Percentiles rank a stretch among this genome's conserved stretches.
These are phyloP conservation scores for Talaromyces pinophilus DNA, from an alignment of 2,329 filamentous ascomycete genomes.

Conservation along the genomic window DNA sequence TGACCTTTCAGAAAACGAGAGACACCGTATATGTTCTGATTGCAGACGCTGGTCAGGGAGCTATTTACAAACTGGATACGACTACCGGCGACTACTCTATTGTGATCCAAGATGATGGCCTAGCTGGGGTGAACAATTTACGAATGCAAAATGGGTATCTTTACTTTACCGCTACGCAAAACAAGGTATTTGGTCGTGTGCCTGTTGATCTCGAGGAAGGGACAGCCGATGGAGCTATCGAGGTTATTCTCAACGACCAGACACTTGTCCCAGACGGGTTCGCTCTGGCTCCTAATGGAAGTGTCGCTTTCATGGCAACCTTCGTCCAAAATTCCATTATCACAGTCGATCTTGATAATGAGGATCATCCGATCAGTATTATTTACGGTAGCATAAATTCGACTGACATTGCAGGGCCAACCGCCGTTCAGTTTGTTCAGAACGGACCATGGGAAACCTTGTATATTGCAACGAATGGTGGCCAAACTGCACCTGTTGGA, in stretches of 20 bases:
- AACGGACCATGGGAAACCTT: slow-evolving; percentile 20
- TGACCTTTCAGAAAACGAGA: slow-evolving; percentile 22
- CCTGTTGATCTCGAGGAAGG: slow-evolving; percentile 24
- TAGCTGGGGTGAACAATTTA: slow-evolving; percentile 27
- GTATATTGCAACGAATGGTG: slow-evolving; percentile 26
- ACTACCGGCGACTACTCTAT: slow-evolving; percentile 23
- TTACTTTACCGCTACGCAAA: slow-evolving; percentile 26
- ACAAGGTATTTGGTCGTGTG: slow-evolving; percentile 27
- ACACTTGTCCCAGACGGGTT: slow-evolving; percentile 26
- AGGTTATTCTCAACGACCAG: slow-evolving; percentile 24
- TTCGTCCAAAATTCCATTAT: slow-evolving; percentile 24
- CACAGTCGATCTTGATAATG: slow-evolving; percentile 21
- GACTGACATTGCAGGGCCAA: slow-evolving; percentile 25
- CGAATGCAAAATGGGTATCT: slow-evolving; percentile 22
- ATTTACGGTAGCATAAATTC: slow-evolving; percentile 22
- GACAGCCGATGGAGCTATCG: slow-evolving; percentile 23
- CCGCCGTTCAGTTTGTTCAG: slow-evolving; percentile 25
- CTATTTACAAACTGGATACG: slow-evolving; percentile 26
- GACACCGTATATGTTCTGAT: slow-evolving; percentile 23
- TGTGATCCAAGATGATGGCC: slow-evolving; percentile 23
- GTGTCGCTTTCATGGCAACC: slow-evolving; percentile 26
- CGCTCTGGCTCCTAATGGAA: slow-evolving; percentile 23
- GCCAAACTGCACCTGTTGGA: slow-evolving; percentile 21
- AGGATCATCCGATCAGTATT: slow-evolving; percentile 6
- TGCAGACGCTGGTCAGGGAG: slow-evolving; percentile 24